A percentile compares a stretch with the other conserved stretches of the same genome.
Conservation (phyloP, 352 stramenopile species). For the Globisporangium sylvaticum region DNA sequence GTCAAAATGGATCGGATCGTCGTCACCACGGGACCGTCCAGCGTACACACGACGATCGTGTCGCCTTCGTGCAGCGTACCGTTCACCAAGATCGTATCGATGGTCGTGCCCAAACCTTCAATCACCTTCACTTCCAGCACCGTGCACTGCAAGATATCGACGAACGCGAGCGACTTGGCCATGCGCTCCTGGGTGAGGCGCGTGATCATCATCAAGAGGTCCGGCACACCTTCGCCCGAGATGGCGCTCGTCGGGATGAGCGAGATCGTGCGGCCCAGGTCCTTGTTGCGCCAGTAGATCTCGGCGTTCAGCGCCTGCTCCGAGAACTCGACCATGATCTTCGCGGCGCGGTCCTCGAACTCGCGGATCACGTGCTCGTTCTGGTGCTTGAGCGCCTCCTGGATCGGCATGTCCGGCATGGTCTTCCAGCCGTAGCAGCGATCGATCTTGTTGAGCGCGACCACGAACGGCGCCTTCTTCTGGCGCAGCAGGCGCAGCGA, state of each 20-base stretch:
- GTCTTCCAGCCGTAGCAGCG: constrained; percentile 98
- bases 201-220: constrained; percentile 96
- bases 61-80: constrained; percentile 94
- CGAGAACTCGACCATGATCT: constrained; percentile 94
- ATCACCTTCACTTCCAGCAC: constrained; percentile 99
- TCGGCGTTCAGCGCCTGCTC: constrained; percentile 98
- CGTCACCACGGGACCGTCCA: constrained; percentile 97
- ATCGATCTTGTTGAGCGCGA: constrained; percentile 99
- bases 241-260: constrained; percentile 98
- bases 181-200: constrained; percentile 95
- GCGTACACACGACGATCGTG: constrained; percentile 97
- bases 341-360: constrained; percentile 92
- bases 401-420: constrained; percentile 92
- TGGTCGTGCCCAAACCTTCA: constrained; percentile 97
- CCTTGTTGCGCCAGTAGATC: constrained; percentile 99
- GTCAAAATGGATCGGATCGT: constrained; percentile 96
- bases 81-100: constrained; percentile 99
- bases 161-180: constrained; percentile 85
- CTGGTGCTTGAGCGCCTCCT: constrained; percentile 87
- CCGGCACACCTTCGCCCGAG: constrained; percentile 97
- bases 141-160: constrained; percentile 94
- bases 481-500: constrained; percentile 96
- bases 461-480: constrained; percentile 96
- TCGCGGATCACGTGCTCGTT: constrained; percentile 94
- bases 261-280: constrained; percentile 94